Conservation (phyloP, 2,329 filamentous ascomycete genomes). For the Cordyceps tenuipes region DNA sequence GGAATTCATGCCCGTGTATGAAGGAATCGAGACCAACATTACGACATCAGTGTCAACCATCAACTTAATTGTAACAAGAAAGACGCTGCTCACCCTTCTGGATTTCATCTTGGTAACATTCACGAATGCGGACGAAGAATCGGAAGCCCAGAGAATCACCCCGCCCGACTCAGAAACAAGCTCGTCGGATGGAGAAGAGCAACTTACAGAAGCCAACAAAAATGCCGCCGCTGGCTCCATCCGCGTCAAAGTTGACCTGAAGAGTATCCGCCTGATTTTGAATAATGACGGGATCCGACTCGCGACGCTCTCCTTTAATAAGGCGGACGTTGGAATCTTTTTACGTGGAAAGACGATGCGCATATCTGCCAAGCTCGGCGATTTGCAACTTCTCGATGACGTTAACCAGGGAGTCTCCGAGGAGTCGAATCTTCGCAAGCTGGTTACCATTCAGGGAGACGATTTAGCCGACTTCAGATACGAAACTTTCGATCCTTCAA, state of each 20-base stretch:
- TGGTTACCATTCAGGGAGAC: conserved; percentile 91
- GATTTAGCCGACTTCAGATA: conserved; percentile 96
- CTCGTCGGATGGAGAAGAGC: conserved; percentile 31
- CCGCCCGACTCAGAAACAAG: conserved; percentile 31
- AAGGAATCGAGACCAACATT: conserved; percentile 88
- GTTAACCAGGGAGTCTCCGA: conserved; percentile 83
- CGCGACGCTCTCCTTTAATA: conserved; percentile 85
- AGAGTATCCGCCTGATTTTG: conserved; percentile 86
- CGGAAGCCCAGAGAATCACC: conserved; percentile 12
- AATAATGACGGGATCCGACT: conserved; percentile 97
- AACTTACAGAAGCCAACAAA: conserved; percentile 26
- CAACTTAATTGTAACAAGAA: conserved; percentile 88
- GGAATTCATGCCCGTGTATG: conserved; percentile 85
- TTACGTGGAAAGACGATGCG: conserved; percentile 79
- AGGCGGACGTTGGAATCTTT: conserved; percentile 86
- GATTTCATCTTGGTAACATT: conserved; percentile 96
- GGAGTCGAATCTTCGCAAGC: conserved; percentile 70
- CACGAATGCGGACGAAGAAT: conserved; percentile 44
- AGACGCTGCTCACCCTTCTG: conserved; percentile 81
- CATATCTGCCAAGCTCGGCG: conserved; percentile 77
- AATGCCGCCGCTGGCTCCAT: conserved; percentile 58
- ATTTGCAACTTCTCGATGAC: conserved; percentile 84
- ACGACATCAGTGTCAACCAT: conserved; percentile 90
- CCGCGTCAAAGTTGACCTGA: conserved; percentile 85
- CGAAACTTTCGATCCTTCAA: conserved; percentile 78